Evolutionary conservation across 768 basidiomycete species (phyloP), one percentile per base, ranked within the genome.

Genomic region (Tulasnella sp.): DNA sequence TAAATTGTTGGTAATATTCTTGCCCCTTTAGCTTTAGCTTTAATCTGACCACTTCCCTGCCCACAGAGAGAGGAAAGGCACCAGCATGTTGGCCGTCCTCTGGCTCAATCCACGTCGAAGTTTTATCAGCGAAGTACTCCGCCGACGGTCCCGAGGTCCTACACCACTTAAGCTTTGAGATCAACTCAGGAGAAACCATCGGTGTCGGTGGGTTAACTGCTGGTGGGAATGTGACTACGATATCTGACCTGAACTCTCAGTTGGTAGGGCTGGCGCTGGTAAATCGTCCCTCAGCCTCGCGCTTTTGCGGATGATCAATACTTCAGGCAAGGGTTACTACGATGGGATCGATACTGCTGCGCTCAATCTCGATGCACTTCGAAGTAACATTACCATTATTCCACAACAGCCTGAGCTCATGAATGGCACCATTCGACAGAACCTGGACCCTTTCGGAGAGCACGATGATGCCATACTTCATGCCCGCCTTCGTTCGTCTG

Each of bases 51-150:
- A 19, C 2, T 4, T 9, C 0, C 30, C 15, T 71, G 53, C 62
- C 74, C 0, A 71, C 71, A 0, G 61, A 68, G 27, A 61, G 69
- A 7, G 75, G 76, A 1, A 66, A 74, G 17, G 82, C 82, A 2
- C 80, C 82, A 4, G 81, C 82, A 0, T 78, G 80, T 59, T 84
- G 82, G 82, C 82, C 82, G 3, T 72, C 81, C 0, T 78, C 76
- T 31, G 82, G 82, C 1, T 69, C 73, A 10, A 69, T 83, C 19
- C 64, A 68, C 2, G 76, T 80, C 1, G 76, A 82, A 60, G 73
- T 76, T 29, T 68, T 83, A 2, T 76, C 73, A 11, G 81, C 82
- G 0, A 68, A 72, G 42, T 80, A 79, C 62, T 75, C 75, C 24
- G 38, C 57, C 2, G 79, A 80, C 59, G 80, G 80, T 1, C 82